phyloP scores from a whole-genome alignment of 805 yeast genomes.

The Candida argentea region DNA sequence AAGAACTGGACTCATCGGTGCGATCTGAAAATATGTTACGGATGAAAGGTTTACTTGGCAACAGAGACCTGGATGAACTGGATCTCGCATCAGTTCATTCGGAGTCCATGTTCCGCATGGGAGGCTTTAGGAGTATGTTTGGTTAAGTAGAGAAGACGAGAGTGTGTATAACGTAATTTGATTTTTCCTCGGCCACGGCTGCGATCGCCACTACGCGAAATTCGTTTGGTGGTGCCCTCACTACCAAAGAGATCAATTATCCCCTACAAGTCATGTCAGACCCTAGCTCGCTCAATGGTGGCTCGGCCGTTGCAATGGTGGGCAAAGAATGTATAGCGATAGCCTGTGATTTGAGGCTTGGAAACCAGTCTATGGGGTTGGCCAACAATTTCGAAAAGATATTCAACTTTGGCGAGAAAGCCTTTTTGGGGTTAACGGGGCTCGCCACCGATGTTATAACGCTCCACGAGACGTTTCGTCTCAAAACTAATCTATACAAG shows the following conservation, averaged over 20 bases:
- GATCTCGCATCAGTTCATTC: too few species aligned
- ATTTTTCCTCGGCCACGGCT: too few species aligned
- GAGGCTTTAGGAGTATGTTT: too few species aligned
- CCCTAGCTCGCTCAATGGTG: conserved; percentile 79
- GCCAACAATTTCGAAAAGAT: conserved; percentile 90
- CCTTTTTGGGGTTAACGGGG: conserved; percentile 88
- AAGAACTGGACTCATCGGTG: too few species aligned
- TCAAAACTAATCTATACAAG: conserved; percentile 80
- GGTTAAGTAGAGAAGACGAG: too few species aligned
- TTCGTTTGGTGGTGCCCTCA: neutral
- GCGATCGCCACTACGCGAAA: too few species aligned
- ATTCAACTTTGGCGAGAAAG: conserved; percentile 70
- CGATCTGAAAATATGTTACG: too few species aligned
- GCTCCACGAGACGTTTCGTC: conserved; percentile 68
- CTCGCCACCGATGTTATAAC: conserved; percentile 91
- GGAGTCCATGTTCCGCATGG: too few species aligned
- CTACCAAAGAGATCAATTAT: too few species aligned
- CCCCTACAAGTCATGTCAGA: conserved; percentile 58
- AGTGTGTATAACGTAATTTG: neutral
- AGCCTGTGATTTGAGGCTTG: conserved; percentile 90
- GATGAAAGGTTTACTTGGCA: too few species aligned
- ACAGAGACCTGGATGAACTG: too few species aligned
- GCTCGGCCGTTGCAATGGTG: conserved; percentile 96
- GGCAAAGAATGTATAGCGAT: conserved; percentile 98
- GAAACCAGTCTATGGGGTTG: conserved; percentile 87